A percentile compares a stretch with the other conserved stretches of the same genome.
These are phyloP conservation scores for Silene uniflora DNA, from an alignment of 148 eudicot species.

Conservation along the genomic window DNA sequence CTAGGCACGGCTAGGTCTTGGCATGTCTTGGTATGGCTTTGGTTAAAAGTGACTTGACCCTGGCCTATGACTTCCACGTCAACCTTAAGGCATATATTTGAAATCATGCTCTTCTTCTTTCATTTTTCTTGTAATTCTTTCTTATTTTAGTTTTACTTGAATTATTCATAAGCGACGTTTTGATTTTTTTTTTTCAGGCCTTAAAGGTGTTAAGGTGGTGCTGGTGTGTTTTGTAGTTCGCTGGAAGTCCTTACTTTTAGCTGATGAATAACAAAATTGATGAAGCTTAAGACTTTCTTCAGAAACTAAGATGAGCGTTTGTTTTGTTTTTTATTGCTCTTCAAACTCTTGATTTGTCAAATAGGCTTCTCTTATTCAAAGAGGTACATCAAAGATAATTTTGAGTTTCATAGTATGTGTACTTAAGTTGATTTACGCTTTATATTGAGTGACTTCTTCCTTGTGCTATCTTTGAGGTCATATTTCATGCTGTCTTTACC, in stretches of 20 bases:
- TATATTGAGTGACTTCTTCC: no score
- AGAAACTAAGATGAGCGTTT: slow-evolving; percentile 17
- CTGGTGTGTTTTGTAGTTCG: slow-evolving; percentile 1
- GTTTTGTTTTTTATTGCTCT: slow-evolving; percentile 12
- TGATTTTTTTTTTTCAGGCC: slow-evolving; percentile 26
- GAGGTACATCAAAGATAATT: slow-evolving; percentile 9
- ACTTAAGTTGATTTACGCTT: not conserved
- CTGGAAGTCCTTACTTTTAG: slow-evolving; percentile 10
- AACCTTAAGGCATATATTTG: no score
- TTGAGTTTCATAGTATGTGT: not conserved
- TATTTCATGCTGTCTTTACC: no score
- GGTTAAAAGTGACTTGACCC: no score
- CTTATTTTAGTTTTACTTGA: not conserved
- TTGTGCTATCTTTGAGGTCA: no score
- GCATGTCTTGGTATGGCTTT: no score
- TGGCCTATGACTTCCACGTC: no score
- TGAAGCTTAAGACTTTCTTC: slow-evolving; percentile 21
- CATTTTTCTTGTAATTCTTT: not conserved
- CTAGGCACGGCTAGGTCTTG: no score
- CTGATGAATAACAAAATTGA: slow-evolving; percentile 30
- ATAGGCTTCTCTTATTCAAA: not conserved
- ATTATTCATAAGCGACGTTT: not conserved
- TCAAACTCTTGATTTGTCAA: not conserved
- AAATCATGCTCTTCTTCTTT: no score
- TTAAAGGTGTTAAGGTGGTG: slow-evolving; percentile 20